These are phyloP conservation scores for Candida dendrica DNA, from an alignment of 805 yeast genomes.

Conservation along the genomic window DNA sequence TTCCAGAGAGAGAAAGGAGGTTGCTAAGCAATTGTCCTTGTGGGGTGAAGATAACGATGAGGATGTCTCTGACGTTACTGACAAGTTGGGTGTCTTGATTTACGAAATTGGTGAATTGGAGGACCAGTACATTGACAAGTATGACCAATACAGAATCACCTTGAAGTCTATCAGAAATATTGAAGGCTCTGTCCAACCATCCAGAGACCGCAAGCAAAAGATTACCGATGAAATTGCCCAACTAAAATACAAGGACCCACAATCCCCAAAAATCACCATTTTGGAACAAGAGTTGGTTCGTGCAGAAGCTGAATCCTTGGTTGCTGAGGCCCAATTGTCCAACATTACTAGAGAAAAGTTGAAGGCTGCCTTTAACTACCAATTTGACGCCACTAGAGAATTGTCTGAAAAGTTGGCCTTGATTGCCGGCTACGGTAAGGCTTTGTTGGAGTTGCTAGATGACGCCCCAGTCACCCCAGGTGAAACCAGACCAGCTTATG, in stretches of 20 bases:
- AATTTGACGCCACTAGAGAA: conserved; percentile 92
- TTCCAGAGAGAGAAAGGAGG: conserved; percentile 90
- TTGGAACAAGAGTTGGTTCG: conserved; percentile 97
- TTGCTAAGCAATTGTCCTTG: conserved; percentile 91
- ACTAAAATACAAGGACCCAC: conserved; percentile 97
- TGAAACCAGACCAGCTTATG: conserved; percentile 97
- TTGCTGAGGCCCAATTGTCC: conserved; percentile 97
- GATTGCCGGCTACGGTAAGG: conserved; percentile 98
- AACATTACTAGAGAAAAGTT: conserved; percentile 97
- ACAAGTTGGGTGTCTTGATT: conserved; percentile 90
- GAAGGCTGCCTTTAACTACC: conserved; percentile 95
- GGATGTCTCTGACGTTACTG: conserved; percentile 94
- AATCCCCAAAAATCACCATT: conserved; percentile 89
- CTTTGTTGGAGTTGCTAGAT: conserved; percentile 88
- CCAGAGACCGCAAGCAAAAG: conserved; percentile 96
- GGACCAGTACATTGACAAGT: conserved; percentile 96
- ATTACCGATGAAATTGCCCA: conserved; percentile 96
- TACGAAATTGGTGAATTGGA: conserved; percentile 97
- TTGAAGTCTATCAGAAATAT: conserved; percentile 91
- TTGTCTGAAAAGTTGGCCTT: conserved; percentile 92
- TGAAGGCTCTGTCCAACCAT: conserved; percentile 96
- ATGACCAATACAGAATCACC: conserved; percentile 96
- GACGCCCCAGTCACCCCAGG: conserved; percentile 98
- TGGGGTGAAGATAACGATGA: conserved; percentile 99
- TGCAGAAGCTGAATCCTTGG: conserved; percentile 98